phyloP scores from a whole-genome alignment of 2,329 filamentous ascomycete species.

The Ascochyta lentis region DNA sequence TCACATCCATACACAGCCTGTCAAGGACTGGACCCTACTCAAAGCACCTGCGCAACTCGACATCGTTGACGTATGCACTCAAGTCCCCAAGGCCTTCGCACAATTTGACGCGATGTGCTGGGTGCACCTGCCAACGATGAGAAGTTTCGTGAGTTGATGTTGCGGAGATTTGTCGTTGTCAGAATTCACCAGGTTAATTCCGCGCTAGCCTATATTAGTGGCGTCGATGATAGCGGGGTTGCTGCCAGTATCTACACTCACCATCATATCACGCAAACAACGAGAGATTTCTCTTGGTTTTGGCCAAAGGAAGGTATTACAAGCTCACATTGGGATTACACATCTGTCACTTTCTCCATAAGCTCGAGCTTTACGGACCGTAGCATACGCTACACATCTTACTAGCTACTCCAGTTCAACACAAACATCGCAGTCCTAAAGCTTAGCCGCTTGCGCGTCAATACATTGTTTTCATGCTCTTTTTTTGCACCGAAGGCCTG shows the following conservation, averaged over 20 bases:
- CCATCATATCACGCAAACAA: constrained; percentile 2
- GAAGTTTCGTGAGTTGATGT: background rate
- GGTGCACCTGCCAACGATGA: background rate
- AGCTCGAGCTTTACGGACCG: too few species aligned
- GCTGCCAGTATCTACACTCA: too few species aligned
- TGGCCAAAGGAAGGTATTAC: too few species aligned
- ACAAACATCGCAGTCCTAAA: too few species aligned
- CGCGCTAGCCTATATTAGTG: background rate
- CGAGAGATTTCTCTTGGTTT: background rate
- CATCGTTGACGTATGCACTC: background rate
- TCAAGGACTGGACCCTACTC: background rate
- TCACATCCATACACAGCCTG: constrained; percentile 6
- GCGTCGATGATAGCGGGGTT: constrained; percentile 1
- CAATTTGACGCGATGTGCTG: background rate
- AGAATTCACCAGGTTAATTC: background rate
- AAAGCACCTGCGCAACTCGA: background rate
- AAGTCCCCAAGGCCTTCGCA: background rate
- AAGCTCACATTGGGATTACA: too few species aligned
- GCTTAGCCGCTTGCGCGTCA: too few species aligned
- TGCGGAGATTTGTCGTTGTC: constrained; percentile 1
- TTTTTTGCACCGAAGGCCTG: too few species aligned
- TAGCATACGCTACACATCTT: too few species aligned
- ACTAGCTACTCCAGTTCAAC: too few species aligned
- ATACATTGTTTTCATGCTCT: too few species aligned
- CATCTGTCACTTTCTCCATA: too few species aligned